Percentiles rank a stretch among this genome's conserved stretches.
These are phyloP conservation scores for Hydrangea macrophylla DNA, from an alignment of 148 eudicot species.

Conservation along the genomic window DNA sequence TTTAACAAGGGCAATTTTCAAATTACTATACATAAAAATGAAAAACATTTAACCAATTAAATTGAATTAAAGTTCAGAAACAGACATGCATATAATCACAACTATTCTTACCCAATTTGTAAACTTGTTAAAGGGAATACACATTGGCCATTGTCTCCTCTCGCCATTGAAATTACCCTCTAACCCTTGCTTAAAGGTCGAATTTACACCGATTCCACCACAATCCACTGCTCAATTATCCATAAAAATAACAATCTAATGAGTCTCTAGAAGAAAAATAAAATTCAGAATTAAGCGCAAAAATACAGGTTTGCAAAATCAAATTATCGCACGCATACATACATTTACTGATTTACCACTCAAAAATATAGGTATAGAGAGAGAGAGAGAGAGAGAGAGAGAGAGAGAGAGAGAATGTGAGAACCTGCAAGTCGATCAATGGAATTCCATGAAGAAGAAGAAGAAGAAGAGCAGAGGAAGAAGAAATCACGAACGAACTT, in stretches of 20 bases:
- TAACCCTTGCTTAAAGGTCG: slow-evolving; percentile 15
- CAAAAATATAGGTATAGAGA: background rate
- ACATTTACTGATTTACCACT: no score
- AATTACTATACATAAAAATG: no score
- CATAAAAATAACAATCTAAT: slow-evolving; percentile 1
- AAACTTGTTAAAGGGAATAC: slow-evolving; percentile 59
- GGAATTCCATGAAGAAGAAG: background rate
- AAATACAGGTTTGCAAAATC: background rate
- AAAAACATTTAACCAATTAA: no score
- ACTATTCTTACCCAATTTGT: slow-evolving; percentile 59
- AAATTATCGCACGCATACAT: background rate
- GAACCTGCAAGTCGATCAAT: background rate
- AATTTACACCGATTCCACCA: slow-evolving; percentile 16
- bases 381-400: background rate
- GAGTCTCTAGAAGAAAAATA: no score
- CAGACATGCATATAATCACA: no score
- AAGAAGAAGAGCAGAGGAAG: background rate
- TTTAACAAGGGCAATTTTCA: no score
- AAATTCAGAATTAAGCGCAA: background rate
- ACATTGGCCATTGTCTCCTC: slow-evolving; percentile 28
- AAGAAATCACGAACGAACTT: slow-evolving; percentile 41
- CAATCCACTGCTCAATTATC: slow-evolving; percentile 18
- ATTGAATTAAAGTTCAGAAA: no score
- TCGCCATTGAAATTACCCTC: slow-evolving; percentile 40
- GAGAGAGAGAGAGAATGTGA: background rate